phyloP scores from a whole-genome alignment of 2,329 filamentous ascomycete species.

The Paramyrothecium roridum region DNA sequence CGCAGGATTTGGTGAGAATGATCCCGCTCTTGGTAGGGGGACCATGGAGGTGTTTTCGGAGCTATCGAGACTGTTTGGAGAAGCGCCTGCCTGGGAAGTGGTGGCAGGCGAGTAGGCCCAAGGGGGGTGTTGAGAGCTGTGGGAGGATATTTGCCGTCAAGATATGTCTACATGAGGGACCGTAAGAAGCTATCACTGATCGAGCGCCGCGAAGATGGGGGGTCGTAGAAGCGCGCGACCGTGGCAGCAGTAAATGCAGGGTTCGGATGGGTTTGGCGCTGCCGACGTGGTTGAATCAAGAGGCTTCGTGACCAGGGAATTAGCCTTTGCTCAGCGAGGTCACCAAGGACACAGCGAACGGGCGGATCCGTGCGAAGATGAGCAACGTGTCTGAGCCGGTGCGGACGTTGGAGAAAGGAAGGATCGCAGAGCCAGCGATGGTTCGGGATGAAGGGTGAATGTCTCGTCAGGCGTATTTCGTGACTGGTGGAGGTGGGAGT shows the following conservation, averaged over 20 bases:
- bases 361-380: not conserved
- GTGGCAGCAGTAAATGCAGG: slow-evolving; percentile 9
- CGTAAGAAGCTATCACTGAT: slow-evolving; percentile 8
- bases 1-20: slow-evolving; percentile 60
- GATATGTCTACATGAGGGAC: slow-evolving; percentile 32
- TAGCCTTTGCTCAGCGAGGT: slow-evolving; percentile 6
- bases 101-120: slow-evolving; percentile 31
- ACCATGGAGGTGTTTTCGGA: slow-evolving; percentile 48
- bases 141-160: slow-evolving; percentile 16
- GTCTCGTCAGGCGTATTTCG: slow-evolving; percentile 20
- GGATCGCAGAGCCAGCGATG: not conserved
- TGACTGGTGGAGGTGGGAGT: slow-evolving; percentile 19
- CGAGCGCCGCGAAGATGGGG: slow-evolving; percentile 9
- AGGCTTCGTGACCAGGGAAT: slow-evolving; percentile 7
- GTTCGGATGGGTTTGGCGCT: not conserved
- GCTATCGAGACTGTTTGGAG: slow-evolving; percentile 24
- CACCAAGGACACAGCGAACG: not conserved
- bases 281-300: slow-evolving; percentile 1
- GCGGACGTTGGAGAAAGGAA: not conserved
- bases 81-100: slow-evolving; percentile 32
- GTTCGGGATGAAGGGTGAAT: slow-evolving; percentile 19
- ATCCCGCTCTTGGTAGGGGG: slow-evolving; percentile 60
- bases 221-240: slow-evolving; percentile 15
- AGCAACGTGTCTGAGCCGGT: not conserved
- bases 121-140: slow-evolving; percentile 20